Base-by-base conservation (phyloP, 352 stramenopile genomes). In the Globisporangium splendens region DNA sequence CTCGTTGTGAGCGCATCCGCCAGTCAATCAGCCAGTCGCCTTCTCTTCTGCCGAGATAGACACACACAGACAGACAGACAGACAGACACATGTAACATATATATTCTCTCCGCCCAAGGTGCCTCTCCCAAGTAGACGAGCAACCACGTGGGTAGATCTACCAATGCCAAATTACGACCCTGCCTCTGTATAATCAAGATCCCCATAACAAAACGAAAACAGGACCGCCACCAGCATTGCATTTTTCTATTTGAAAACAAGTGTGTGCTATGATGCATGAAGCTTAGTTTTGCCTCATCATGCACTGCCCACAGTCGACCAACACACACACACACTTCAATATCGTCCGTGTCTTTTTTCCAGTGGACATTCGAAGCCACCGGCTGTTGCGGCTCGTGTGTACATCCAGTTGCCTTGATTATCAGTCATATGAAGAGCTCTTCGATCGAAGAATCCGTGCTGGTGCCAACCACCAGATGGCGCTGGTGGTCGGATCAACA, bases 61-160 rank as follows among this genome's bases (percentile, higher is more conserved):
- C 59, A 66, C 11, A 65, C 54, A 46, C n/a, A n/a, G n/a, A n/a
- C n/a, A n/a, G n/a, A n/a, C n/a, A 35, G 72, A 61, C 70, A 74
- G 54, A 68, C 59, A 66, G 3, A 65, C 54, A 46, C 69, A 44
- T 83, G 70, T 83, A 83, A 75, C 56, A 76, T 83, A 83, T 80
- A 79, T 75, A 65, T 79, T 80, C 75, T 48, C 55, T 54, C 35
- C 35, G 46, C 55, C 46, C 42, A 41, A 24, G 24, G 24, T 31
- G 24, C 24, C 24, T 5, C 5, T 5, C 5, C 24, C 24, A 31
- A 31, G 24, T 5, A 31, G 24, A 2, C 24, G 24, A 31, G 24
- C 24, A 5, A 31, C 24, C 24, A 2, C 24, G 24, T 31, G 24
- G 24, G 24, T 31, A 31, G 24, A 31, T 31, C 24, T 31, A 31